Evolutionary conservation across 2,329 filamentous ascomycete species (phyloP).

Genomic region (Alternaria incomplexa): DNA sequence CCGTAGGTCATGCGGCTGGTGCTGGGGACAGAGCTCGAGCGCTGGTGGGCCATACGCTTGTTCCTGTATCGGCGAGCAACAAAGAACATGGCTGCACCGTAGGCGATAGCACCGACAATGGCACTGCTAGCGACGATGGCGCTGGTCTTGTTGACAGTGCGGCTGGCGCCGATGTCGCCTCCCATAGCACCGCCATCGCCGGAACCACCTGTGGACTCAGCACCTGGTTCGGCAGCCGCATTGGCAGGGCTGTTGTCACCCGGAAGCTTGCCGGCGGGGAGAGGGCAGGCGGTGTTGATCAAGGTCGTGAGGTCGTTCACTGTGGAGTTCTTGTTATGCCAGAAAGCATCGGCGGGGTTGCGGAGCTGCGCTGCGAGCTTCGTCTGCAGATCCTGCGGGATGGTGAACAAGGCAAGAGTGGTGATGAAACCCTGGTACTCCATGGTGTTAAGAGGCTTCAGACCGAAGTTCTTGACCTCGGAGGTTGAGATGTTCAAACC

Average conservation of each 20-base stretch:
- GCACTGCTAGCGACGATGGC: conserved; percentile 77
- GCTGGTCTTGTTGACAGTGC: conserved; percentile 68
- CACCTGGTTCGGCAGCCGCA: conserved; percentile 49
- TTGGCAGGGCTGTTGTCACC: conserved; percentile 49
- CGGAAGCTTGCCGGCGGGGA: conserved; percentile 57
- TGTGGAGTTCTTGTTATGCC: conserved; percentile 71
- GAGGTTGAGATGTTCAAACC: conserved; percentile 60
- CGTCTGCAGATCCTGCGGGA: conserved; percentile 55
- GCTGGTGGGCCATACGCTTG: conserved; percentile 78
- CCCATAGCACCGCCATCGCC: conserved; percentile 58
- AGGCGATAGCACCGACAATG: conserved; percentile 79
- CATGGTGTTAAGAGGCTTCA: conserved; percentile 79
- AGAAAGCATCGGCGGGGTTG: conserved; percentile 74
- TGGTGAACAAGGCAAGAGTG: conserved; percentile 67
- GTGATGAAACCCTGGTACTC: conserved; percentile 76
- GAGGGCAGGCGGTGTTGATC: conserved; percentile 83
- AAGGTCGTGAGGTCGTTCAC: conserved; percentile 75
- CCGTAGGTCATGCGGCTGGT: conserved; percentile 61
- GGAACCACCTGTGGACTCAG: conserved; percentile 37
- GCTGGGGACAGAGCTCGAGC: conserved; percentile 77
- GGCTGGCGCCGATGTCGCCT: conserved; percentile 58
- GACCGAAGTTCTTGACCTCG: conserved; percentile 70
- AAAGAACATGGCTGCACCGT: conserved; percentile 93
- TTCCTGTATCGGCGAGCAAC: conserved; percentile 89
- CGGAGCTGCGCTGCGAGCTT: conserved; percentile 72